These are phyloP conservation scores for Glomus cerebriforme DNA, from an alignment of 192 early-diverging fungal genomes.

Conservation along the genomic window DNA sequence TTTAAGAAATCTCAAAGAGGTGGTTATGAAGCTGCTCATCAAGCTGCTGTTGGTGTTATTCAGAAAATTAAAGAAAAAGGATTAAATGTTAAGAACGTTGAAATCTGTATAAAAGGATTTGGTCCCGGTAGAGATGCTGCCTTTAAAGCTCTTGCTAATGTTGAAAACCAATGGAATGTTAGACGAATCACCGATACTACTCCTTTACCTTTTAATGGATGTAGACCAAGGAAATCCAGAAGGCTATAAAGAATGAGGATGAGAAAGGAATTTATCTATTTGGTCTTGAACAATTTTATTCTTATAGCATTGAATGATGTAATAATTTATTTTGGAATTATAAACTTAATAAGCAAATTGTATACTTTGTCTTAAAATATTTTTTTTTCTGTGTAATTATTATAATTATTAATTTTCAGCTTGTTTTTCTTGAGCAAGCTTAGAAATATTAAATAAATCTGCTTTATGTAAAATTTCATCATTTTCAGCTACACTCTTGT, in stretches of 20 bases:
- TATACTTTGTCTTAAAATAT: not conserved
- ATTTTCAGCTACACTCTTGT: conserved; percentile 21
- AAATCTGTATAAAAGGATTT: conserved; percentile 87
- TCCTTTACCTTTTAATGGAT: conserved; percentile 89
- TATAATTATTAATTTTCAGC: not conserved
- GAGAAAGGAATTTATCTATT: not conserved
- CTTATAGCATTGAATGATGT: no score
- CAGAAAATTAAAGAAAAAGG: conserved; percentile 68
- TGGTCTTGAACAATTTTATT: no score
- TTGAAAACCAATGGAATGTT: conserved; percentile 72
- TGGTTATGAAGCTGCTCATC: conserved; percentile 90
- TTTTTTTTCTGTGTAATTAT: not conserved
- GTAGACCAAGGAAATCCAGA: conserved; percentile 85
- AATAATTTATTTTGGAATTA: not conserved
- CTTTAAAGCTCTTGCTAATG: conserved; percentile 78
- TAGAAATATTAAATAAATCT: not conserved
- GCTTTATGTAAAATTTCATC: conserved; percentile 22
- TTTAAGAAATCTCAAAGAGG: conserved; percentile 88
- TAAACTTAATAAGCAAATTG: not conserved
- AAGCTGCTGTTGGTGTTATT: conserved; percentile 75
- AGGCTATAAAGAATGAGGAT: conserved; percentile 62
- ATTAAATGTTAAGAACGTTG: conserved; percentile 62
- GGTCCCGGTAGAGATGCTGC: conserved; percentile 90
- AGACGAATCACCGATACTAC: conserved; percentile 83
- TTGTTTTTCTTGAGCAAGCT: not conserved